Evolutionary conservation across 1,139 yeast genomes (phyloP).

Genomic region (Protomyces inundatus): DNA sequence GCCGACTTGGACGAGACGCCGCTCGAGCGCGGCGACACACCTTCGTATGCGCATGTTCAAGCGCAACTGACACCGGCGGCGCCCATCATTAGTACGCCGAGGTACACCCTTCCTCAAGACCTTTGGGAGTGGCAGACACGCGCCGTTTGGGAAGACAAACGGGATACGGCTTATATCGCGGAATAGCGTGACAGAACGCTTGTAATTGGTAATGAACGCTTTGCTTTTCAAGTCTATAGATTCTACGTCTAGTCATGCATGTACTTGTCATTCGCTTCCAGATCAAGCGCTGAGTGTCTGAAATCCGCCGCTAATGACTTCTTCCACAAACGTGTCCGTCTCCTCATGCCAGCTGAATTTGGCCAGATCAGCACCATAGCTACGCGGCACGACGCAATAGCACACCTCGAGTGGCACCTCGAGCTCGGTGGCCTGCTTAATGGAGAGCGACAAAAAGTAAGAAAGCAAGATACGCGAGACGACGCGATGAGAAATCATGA

Average conservation of each 20-base stretch:
- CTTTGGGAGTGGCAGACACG: neutral
- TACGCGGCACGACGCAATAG: conserved; percentile 83
- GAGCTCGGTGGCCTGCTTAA: conserved; percentile 63
- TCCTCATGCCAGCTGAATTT: conserved; percentile 18
- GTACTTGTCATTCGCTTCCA: neutral
- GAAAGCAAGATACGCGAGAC: conserved; percentile 83
- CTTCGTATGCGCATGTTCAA: neutral
- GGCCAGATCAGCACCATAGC: conserved; percentile 56
- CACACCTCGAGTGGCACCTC: conserved; percentile 91
- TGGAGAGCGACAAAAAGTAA: conserved; percentile 77
- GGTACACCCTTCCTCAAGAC: neutral
- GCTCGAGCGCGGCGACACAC: neutral
- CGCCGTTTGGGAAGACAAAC: neutral
- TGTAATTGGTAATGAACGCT: too few species aligned
- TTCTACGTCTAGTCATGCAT: neutral
- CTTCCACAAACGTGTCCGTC: conserved; percentile 17
- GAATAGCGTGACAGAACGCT: too few species aligned
- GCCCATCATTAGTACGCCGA: neutral
- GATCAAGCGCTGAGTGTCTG: conserved; percentile 3
- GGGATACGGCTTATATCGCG: neutral
- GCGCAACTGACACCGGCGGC: neutral
- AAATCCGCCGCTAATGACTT: conserved; percentile 14
- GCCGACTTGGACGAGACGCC: neutral
- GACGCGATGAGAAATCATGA: conserved; percentile 82
- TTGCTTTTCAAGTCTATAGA: neutral